These are phyloP conservation scores for Flueggea neowawraea DNA, from an alignment of 441 rosid species.

Conservation along the genomic window DNA sequence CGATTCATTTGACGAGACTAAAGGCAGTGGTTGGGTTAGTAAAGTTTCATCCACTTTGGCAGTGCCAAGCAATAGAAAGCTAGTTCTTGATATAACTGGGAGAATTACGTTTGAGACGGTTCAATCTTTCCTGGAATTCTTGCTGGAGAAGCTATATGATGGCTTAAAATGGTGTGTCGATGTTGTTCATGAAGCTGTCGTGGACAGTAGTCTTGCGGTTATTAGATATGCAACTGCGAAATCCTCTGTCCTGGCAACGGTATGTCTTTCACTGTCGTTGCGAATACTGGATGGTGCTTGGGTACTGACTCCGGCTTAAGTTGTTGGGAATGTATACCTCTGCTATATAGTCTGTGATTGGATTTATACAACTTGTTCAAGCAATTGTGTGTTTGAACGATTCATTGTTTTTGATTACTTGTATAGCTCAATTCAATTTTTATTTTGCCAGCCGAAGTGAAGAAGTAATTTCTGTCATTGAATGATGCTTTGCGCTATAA, in stretches of 20 bases:
- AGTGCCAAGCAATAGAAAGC: conserved; percentile 58
- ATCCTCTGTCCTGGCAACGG: conserved; percentile 43
- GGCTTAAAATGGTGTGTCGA: conserved; percentile 36
- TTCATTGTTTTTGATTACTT: background rate
- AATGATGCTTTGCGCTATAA: background rate
- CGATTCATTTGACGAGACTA: conserved; percentile 14
- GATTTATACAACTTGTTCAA: background rate
- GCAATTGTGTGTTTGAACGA: background rate
- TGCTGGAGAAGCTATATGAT: conserved; percentile 41
- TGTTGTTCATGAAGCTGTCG: conserved; percentile 19
- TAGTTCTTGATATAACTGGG: conserved; percentile 69
- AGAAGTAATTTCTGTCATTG: background rate
- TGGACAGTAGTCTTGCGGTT: conserved; percentile 40
- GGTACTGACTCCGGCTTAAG: conserved; percentile 47
- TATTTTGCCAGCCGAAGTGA: conserved; percentile 1
- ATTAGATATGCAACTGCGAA: conserved; percentile 46
- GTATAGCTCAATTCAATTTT: background rate
- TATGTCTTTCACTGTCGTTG: conserved; percentile 62
- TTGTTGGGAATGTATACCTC: background rate
- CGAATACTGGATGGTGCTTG: conserved; percentile 59
- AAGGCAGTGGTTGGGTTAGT: conserved; percentile 37
- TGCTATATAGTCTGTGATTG: conserved; percentile 1
- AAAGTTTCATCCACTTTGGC: conserved; percentile 57
- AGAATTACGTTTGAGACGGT: conserved; percentile 64
- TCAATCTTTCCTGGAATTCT: conserved; percentile 53